Conservation (phyloP, 768 basidiomycete species). For the Cystofilobasidium ferigula region DNA sequence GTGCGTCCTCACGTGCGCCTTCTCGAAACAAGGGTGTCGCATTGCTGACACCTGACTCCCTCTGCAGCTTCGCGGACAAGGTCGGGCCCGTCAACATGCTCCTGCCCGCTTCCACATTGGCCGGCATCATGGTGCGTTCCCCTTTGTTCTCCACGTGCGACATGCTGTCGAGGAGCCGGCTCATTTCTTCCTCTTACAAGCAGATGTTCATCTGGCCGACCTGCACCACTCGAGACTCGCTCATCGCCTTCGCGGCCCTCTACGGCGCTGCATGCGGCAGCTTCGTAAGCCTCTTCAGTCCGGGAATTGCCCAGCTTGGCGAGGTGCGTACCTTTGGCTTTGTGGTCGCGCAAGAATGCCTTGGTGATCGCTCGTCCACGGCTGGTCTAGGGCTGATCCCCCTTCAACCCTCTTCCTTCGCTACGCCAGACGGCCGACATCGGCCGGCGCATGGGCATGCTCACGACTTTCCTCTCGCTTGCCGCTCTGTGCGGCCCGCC, state of each 20-base stretch:
- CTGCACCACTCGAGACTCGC: conserved; percentile 1
- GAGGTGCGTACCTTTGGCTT: conserved; percentile 1
- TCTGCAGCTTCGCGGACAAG: background rate
- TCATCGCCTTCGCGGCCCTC: conserved; percentile 11
- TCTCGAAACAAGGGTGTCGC: background rate
- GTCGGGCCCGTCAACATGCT: conserved; percentile 22
- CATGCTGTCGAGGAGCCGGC: background rate
- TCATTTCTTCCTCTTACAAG: background rate
- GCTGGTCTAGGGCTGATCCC: background rate
- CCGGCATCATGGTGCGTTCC: conserved; percentile 22
- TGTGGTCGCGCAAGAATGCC: background rate
- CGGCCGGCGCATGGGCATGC: conserved; percentile 18
- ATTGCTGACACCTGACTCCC: background rate
- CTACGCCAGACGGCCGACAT: conserved; percentile 14
- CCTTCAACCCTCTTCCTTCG: background rate
- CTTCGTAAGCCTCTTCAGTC: conserved; percentile 22
- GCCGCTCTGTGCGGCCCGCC: conserved; percentile 18
- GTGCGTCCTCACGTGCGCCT: background rate
- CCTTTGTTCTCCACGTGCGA: background rate
- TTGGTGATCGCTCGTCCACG: background rate
- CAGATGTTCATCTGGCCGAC: conserved; percentile 25
- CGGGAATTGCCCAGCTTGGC: conserved; percentile 25
- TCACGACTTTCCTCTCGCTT: conserved; percentile 20
- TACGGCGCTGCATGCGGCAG: conserved; percentile 18
- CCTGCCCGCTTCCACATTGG: conserved; percentile 1